Evolutionary conservation across 768 basidiomycete species (phyloP).

Genomic region (Tulasnella sp.): DNA sequence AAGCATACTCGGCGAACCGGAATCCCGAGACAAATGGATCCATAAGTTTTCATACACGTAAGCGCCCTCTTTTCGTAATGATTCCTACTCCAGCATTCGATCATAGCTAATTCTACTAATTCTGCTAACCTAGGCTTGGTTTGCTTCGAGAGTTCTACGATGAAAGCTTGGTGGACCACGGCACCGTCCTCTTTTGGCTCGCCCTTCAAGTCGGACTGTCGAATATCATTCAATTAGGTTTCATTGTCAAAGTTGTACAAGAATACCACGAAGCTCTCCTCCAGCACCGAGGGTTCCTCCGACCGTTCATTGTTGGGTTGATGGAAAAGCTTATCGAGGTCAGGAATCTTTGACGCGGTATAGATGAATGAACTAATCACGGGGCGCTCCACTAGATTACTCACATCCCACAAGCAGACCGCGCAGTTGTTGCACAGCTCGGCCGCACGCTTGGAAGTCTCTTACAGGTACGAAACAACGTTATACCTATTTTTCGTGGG

Average conservation of each 20-base stretch:
- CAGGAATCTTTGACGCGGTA: neutral
- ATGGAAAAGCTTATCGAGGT: constrained; percentile 70
- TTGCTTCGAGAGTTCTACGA: constrained; percentile 75
- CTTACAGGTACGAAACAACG: constrained; percentile 57
- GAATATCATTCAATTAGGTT: constrained; percentile 81
- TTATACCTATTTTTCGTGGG: neutral
- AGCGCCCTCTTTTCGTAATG: constrained; percentile 26
- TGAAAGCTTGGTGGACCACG: constrained; percentile 79
- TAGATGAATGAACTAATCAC: neutral
- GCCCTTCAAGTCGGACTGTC: constrained; percentile 75
- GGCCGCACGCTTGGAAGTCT: constrained; percentile 59
- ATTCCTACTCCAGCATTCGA: neutral
- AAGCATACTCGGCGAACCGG: constrained; percentile 71
- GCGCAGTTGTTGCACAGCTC: constrained; percentile 50
- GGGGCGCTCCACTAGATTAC: constrained; percentile 5
- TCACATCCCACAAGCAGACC: constrained; percentile 50
- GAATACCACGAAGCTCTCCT: constrained; percentile 77
- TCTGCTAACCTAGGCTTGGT: constrained; percentile 55
- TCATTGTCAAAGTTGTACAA: constrained; percentile 72
- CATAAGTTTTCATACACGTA: constrained; percentile 80
- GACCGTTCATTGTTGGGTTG: constrained; percentile 73
- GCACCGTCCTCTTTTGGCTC: constrained; percentile 76
- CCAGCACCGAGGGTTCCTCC: constrained; percentile 65
- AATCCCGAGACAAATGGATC: constrained; percentile 74
- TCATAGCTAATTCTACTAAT: neutral